Evolutionary conservation across 257 asterid species (phyloP).

Genomic region (Plantago ovata): DNA sequence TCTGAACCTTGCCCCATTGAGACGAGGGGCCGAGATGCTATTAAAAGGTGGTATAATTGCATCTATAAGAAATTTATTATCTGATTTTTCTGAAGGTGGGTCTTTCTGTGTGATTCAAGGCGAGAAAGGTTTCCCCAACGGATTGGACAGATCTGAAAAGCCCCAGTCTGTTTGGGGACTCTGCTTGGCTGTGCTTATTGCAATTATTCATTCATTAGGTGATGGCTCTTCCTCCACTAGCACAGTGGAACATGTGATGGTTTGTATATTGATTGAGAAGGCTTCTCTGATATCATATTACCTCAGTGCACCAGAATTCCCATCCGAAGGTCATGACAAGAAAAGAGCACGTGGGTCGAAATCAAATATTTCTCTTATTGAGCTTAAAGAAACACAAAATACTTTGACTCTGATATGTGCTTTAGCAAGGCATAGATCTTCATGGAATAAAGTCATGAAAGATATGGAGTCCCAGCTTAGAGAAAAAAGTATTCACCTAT

Average conservation of each 20-base stretch:
- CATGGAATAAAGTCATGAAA: conserved; percentile 75
- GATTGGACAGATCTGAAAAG: conserved; percentile 42
- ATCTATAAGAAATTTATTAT: conserved; percentile 50
- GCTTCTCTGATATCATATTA: conserved; percentile 57
- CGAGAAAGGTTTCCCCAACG: conserved; percentile 37
- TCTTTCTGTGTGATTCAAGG: conserved; percentile 39
- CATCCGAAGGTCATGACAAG: conserved; percentile 60
- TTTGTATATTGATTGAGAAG: conserved; percentile 71
- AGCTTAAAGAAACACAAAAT: conserved; percentile 74
- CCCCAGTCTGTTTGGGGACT: conserved; percentile 81
- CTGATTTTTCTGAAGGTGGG: conserved; percentile 45
- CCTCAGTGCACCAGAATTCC: conserved; percentile 81
- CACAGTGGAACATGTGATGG: conserved; percentile 69
- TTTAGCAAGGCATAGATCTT: conserved; percentile 58
- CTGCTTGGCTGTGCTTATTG: conserved; percentile 76
- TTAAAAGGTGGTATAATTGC: conserved; percentile 66
- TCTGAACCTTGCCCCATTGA: conserved; percentile 69
- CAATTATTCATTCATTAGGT: conserved; percentile 75
- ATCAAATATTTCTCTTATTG: conserved; percentile 52
- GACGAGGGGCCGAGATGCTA: conserved; percentile 85
- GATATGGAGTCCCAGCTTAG: conserved; percentile 73
- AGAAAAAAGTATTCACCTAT: conserved; percentile 76
- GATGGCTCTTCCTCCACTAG: conserved; percentile 40
- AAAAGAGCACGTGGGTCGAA: conserved; percentile 75
- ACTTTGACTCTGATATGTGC: conserved; percentile 69